These are phyloP conservation scores for Amaranthus cruentus DNA, from an alignment of 148 eudicot species.

Conservation along the genomic window DNA sequence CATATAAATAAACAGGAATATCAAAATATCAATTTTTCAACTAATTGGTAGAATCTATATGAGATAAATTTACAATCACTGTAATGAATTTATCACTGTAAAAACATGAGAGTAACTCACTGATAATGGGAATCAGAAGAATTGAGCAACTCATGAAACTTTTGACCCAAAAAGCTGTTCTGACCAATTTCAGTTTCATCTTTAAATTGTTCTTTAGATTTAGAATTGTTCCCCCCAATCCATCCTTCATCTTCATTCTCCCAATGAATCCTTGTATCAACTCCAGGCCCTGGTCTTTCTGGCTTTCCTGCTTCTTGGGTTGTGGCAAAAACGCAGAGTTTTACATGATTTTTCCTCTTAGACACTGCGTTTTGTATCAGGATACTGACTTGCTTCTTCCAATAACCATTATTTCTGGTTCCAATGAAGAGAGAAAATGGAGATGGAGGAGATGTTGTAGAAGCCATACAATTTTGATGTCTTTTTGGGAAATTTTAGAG, in stretches of 20 bases:
- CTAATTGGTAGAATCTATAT: no score
- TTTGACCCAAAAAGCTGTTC: constrained; percentile 39
- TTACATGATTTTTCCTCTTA: constrained; percentile 9
- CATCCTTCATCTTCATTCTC: constrained; percentile 80
- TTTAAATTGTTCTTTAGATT: constrained; percentile 25
- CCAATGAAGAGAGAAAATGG: constrained; percentile 32
- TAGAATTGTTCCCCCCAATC: constrained; percentile 51
- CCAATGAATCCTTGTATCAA: constrained; percentile 89
- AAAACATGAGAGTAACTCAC: constrained; percentile 28
- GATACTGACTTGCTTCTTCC: constrained; percentile 3
- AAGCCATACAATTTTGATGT: constrained; percentile 40
- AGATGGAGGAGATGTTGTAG: constrained; percentile 38
- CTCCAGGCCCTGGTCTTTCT: constrained; percentile 44
- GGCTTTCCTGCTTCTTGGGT: constrained; percentile 29
- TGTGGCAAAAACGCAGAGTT: constrained; percentile 25
- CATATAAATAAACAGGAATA: not conserved
- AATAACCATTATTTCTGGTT: constrained; percentile 12
- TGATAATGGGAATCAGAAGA: constrained; percentile 80
- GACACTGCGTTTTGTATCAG: constrained; percentile 12
- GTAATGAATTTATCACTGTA: no score
- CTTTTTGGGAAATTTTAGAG: constrained; percentile 6
- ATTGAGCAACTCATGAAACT: constrained; percentile 65
- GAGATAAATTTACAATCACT: no score
- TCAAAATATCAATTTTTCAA: no score
- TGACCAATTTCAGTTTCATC: constrained; percentile 31